Evolutionary conservation across 305 asterid genomes (phyloP), one percentile per base, ranked within the genome.

Genomic region (Fraxinus nigra): DNA sequence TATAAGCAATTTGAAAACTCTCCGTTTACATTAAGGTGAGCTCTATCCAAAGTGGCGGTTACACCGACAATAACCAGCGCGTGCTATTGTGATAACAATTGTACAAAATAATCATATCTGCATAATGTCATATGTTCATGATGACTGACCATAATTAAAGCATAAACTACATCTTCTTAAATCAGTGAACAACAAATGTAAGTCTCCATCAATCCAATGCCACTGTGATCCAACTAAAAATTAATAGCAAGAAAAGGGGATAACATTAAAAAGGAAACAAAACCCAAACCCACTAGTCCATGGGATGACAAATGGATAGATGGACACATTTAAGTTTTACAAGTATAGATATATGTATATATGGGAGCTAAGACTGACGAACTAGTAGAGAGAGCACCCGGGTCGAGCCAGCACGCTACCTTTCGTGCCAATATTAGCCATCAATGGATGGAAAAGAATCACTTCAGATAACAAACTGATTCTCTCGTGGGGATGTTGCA

Each of bases 211-310:
- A 84, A 75, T 67, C 78, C 78, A 72, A 65, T 69, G 84, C 75
- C 82, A 85, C 78, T 67, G 79, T 80, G 77, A 75, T 80, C 87
- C 81, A 81, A 79, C 75, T 61, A 81, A 75, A 80, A 87, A 78
- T 43, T 59, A 80, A 83, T 86, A 78, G 72, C 74, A 43, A 30
- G 63, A 80, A 73, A 75, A 75, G 75, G 46, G 43, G 65, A 79
- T 11, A 59, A 18, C 67, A 56, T 56, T 59, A 77, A 69, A 81
- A 80, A 40, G 89, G 73, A 61, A 85, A 82, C 79, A 48, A 86
- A 78, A 75, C 76, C 83, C 13, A 63, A 48, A 4, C 63, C 72
- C 79, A 74, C 33, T 76, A 81, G 72, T 81, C 85, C 86, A 74
- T 78, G 28, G 67, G 67, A 20, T 18, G 67, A 56, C 67, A 56